These are phyloP conservation scores for Fusarium mexicanum DNA, from an alignment of 2,329 filamentous ascomycete genomes.

Conservation along the genomic window DNA sequence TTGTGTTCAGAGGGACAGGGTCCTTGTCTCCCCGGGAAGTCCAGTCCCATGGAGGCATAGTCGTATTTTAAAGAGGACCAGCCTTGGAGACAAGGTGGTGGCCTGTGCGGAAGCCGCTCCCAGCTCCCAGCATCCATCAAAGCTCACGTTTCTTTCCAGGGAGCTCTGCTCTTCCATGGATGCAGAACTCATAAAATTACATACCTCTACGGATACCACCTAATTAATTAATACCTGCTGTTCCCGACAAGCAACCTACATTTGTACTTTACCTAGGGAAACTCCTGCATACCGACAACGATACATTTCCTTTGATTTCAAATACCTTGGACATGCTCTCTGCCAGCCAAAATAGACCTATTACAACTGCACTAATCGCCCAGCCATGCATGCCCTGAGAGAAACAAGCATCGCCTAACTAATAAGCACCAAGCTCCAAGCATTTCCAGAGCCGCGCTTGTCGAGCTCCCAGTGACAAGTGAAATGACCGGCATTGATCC, in stretches of 20 bases:
- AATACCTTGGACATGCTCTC: too few relatives aligned
- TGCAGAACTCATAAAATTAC: background rate
- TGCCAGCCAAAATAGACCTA: background rate
- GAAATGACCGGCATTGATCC: constrained; percentile 30
- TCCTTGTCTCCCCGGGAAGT: constrained; percentile 32
- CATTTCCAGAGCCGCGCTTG: constrained; percentile 38
- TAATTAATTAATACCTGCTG: background rate
- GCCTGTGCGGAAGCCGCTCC: constrained; percentile 30
- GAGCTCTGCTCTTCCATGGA: constrained; percentile 20
- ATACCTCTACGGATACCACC: background rate
- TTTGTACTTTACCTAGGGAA: background rate
- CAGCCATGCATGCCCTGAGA: background rate
- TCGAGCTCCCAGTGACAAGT: constrained; percentile 22
- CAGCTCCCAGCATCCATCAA: background rate
- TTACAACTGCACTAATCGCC: background rate
- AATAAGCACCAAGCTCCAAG: background rate
- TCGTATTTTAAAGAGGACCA: constrained; percentile 17
- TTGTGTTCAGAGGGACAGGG: constrained; percentile 25
- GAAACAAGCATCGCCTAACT: background rate
- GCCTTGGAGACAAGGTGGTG: constrained; percentile 23
- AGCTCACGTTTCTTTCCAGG: constrained; percentile 24
- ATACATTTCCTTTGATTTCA: background rate
- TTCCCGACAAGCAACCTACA: background rate
- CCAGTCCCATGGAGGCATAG: constrained; percentile 29
- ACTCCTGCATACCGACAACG: background rate